Evolutionary conservation across 192 early-diverging fungal genomes (phyloP).

Genomic region (Lunasporangiospora selenospora): DNA sequence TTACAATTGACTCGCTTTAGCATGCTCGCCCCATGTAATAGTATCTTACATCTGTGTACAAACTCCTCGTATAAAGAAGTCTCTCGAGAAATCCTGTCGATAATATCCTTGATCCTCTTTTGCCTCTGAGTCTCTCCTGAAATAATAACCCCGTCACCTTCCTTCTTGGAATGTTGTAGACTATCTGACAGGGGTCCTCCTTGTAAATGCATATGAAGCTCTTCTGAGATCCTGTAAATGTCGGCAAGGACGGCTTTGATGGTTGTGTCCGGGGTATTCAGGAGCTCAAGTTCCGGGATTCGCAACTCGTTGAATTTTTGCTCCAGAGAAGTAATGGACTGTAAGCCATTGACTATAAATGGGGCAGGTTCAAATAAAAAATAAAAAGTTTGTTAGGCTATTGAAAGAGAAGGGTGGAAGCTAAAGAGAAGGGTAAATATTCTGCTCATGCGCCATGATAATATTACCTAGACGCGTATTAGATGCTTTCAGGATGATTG

Average conservation of each 20-base stretch:
- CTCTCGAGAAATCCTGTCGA: slow-evolving; percentile 60
- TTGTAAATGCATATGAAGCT: slow-evolving; percentile 66
- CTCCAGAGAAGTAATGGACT: slow-evolving; percentile 59
- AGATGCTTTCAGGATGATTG: slow-evolving; percentile 39
- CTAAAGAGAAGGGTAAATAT: too few species aligned
- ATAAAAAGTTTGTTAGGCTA: too few species aligned
- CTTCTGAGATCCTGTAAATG: slow-evolving; percentile 63
- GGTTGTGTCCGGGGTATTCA: slow-evolving; percentile 58
- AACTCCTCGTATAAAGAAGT: slow-evolving; percentile 69
- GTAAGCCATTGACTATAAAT: slow-evolving; percentile 59
- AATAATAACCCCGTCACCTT: slow-evolving; percentile 29
- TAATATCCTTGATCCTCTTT: slow-evolving; percentile 51
- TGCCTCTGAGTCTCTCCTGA: slow-evolving; percentile 52
- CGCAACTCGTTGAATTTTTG: slow-evolving; percentile 56
- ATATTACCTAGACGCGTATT: slow-evolving; percentile 47
- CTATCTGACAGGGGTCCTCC: slow-evolving; percentile 58
- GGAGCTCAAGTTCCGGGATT: slow-evolving; percentile 65
- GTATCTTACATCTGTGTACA: slow-evolving; percentile 60
- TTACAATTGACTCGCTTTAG: neutral
- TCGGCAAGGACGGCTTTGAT: slow-evolving; percentile 56
- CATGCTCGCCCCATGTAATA: neutral
- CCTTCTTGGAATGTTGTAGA: slow-evolving; percentile 11
- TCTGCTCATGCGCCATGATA: too few species aligned
- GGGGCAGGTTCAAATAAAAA: neutral
- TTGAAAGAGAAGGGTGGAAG: too few species aligned